These are phyloP conservation scores for Colletotrichum tofieldiae DNA, from an alignment of 2,329 filamentous ascomycete genomes.

Conservation along the genomic window DNA sequence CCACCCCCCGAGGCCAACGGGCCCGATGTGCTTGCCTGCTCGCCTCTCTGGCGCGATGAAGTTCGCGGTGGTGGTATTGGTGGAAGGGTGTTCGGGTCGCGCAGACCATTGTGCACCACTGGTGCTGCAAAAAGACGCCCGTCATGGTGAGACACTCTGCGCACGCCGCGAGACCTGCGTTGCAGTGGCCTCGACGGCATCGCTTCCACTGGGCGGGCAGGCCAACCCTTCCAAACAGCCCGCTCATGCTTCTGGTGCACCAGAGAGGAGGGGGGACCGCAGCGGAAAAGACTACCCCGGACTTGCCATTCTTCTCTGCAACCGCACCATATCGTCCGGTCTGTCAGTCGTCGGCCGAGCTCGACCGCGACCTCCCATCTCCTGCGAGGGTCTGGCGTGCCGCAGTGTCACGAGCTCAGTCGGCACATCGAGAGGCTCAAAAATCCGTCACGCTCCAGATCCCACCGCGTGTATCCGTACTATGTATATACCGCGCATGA, in stretches of 20 bases:
- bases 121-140: slow-evolving; percentile 19
- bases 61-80: background rate
- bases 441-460: slow-evolving; percentile 18
- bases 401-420: slow-evolving; percentile 12
- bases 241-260: slow-evolving; percentile 14
- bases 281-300: background rate
- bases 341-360: background rate
- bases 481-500: background rate
- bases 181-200: slow-evolving; percentile 2
- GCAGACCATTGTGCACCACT: slow-evolving; percentile 12
- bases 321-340: slow-evolving; percentile 3
- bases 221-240: slow-evolving; percentile 11
- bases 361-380: background rate
- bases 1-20: slow-evolving; percentile 13
- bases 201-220: slow-evolving; percentile 4
- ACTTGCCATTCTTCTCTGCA: slow-evolving; percentile 12
- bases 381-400: slow-evolving; percentile 14
- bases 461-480: slow-evolving; percentile 3
- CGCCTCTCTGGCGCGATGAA: slow-evolving; percentile 11
- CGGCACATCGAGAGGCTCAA: slow-evolving; percentile 25
- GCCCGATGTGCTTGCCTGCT: slow-evolving; percentile 13
- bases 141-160: slow-evolving; percentile 37
- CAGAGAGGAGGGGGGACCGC: background rate
- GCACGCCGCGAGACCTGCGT: slow-evolving; percentile 14
- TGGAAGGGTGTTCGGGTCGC: background rate